phyloP scores from a whole-genome alignment of 495 filamentous ascomycete genomes.

The Podospora appendiculata region DNA sequence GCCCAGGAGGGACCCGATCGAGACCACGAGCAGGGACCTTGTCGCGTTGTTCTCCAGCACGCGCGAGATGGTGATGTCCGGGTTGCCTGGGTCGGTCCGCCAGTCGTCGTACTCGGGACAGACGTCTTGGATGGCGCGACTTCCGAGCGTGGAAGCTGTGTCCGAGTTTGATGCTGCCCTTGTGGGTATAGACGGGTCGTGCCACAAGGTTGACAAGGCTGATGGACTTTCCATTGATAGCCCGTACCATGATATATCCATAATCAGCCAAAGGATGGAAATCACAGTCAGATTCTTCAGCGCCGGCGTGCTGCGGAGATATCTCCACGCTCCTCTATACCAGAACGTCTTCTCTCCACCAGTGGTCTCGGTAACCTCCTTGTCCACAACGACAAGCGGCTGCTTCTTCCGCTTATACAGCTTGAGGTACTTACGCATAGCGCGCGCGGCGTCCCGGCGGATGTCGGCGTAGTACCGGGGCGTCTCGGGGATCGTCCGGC shows the following conservation, averaged over 20 bases:
- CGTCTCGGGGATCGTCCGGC: slow-evolving; percentile 62
- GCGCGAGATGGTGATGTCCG: slow-evolving; percentile 8
- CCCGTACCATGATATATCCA: slow-evolving; percentile 49
- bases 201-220: slow-evolving; percentile 7
- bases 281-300: slow-evolving; percentile 41
- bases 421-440: not conserved
- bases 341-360: too few species aligned
- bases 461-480: slow-evolving; percentile 63
- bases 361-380: not conserved
- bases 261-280: slow-evolving; percentile 57
- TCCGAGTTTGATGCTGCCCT: not conserved
- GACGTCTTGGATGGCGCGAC: not conserved
- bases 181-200: not conserved
- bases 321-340: slow-evolving; percentile 30
- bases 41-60: slow-evolving; percentile 9
- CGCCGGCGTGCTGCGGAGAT: slow-evolving; percentile 3
- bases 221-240: slow-evolving; percentile 55
- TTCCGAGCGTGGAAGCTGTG: not conserved
- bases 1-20: slow-evolving; percentile 25
- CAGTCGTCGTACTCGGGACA: slow-evolving; percentile 1
- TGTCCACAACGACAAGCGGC: not conserved
- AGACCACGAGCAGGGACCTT: slow-evolving; percentile 24
- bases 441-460: slow-evolving; percentile 9
- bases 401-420: not conserved
- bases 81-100: slow-evolving; percentile 2